Base-by-base conservation (phyloP, 2,329 filamentous ascomycete species). In the Penicillium digitatum region DNA sequence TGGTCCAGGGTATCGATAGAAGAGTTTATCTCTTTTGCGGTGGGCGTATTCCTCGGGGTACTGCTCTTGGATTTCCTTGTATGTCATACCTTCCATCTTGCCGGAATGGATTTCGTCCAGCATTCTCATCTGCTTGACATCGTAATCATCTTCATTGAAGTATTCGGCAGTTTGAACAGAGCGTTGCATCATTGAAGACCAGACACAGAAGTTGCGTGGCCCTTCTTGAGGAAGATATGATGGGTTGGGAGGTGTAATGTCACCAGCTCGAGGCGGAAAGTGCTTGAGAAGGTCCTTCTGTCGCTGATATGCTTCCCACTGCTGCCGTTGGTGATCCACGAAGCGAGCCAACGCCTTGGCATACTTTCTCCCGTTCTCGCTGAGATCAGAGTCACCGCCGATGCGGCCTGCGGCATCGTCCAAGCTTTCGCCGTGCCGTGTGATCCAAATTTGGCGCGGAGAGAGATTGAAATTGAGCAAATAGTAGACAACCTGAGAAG, bases 61-160 rank as follows among this genome's bases (percentile, higher is more conserved):
- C 57, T 86, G 83, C n/a, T 82, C 77, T 53, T 86, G 87, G 64
- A 99, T 97, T 65, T 96, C 89, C 2, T 88, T 83, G 72, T 99
- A 97, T 0, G 94, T 97, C 79, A 96, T 85, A 48, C 94, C 93
- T 69, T 99, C 94, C 77, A 96, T 96, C 47, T 85, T 82, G 14
- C 94, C 94, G 0, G 93, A 88, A 66, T 97, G 95, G 46, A 99
- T 84, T 74, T 99, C 94, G 69, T 99, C 95, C 48, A 99, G 82
- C 90, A 96, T 95, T 67, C 92, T 89, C 90, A 93, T 96, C 64
- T 95, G 89, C 78, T 99, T 99, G 65, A 95, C 87, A 62, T 97
- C 94, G 71, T 93, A 96, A 51, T 96, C 90, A 22, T 97, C 93
- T 61, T 97, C 94, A 63, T 95, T 89, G 71, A 97, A 99, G 71